Conservation (phyloP, 106 monocot species). For the Acanthochlamys bracteata region DNA sequence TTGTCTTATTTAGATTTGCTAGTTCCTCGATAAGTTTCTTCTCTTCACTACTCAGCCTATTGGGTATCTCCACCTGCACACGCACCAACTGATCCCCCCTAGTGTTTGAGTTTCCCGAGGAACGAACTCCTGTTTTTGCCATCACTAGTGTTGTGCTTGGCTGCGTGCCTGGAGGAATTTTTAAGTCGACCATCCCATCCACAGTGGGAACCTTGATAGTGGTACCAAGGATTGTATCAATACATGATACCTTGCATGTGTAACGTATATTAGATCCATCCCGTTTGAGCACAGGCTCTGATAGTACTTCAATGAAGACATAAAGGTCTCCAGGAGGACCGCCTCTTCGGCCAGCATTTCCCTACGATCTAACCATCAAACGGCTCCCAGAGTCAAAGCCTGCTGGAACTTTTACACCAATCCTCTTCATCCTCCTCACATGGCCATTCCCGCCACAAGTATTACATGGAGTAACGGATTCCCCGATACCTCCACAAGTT, state of each 20-base stretch:
- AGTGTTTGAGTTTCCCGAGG: constrained; percentile 62
- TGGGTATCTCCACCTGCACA: constrained; percentile 96
- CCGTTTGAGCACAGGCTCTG: constrained; percentile 76
- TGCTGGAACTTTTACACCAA: constrained; percentile 85
- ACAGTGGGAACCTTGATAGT: constrained; percentile 80
- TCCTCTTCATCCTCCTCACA: constrained; percentile 72
- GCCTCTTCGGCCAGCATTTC: constrained; percentile 84
- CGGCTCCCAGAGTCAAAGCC: constrained; percentile 89
- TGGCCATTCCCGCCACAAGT: constrained; percentile 84
- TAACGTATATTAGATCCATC: constrained; percentile 85
- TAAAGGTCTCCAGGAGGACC: constrained; percentile 88
- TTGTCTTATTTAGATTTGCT: constrained; percentile 53
- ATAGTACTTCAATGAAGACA: constrained; percentile 84
- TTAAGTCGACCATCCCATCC: constrained; percentile 82
- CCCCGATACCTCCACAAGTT: constrained; percentile 70
- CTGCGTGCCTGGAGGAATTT: constrained; percentile 85
- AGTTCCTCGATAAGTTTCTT: constrained; percentile 90
- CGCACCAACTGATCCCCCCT: constrained; percentile 86
- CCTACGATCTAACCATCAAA: constrained; percentile 84
- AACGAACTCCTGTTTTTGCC: constrained; percentile 90
- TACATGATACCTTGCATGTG: constrained; percentile 84
- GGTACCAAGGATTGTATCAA: constrained; percentile 84
- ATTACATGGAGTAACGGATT: constrained; percentile 70
- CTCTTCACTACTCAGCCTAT: constrained; percentile 78
- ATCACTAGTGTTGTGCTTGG: constrained; percentile 86